Conservation (phyloP, 2,329 filamentous ascomycete genomes). For the Paraphoma chrysanthemicola region DNA sequence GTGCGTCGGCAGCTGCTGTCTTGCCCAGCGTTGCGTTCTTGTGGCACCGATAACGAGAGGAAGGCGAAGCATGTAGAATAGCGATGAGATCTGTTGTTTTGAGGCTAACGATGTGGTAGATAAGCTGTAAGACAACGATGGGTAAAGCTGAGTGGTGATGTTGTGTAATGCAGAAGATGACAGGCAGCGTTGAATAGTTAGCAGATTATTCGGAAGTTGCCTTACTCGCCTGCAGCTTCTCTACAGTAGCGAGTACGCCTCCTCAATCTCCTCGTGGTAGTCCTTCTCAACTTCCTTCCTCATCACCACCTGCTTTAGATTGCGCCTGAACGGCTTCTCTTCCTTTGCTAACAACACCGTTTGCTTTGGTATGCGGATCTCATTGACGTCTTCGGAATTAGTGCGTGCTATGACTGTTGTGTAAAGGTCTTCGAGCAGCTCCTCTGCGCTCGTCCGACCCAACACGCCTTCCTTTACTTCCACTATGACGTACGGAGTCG, state of each 20-base stretch:
- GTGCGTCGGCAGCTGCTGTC: not conserved
- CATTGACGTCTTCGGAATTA: constrained; percentile 8
- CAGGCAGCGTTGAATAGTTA: too few species aligned
- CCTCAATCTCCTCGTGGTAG: constrained; percentile 23
- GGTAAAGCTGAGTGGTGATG: too few species aligned
- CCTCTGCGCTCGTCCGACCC: constrained; percentile 7
- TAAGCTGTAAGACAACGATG: too few species aligned
- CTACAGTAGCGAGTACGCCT: constrained; percentile 15
- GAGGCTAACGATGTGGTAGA: not conserved
- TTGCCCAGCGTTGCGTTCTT: not conserved
- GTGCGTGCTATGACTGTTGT: constrained; percentile 2
- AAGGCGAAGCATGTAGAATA: not conserved
- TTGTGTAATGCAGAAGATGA: too few species aligned
- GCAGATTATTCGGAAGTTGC: not conserved
- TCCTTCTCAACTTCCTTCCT: constrained; percentile 24
- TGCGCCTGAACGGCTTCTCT: constrained; percentile 20
- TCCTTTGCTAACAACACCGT: constrained; percentile 17
- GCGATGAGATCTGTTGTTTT: not conserved
- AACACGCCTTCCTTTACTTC: constrained; percentile 17
- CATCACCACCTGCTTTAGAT: constrained; percentile 16
- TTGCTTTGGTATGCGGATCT: constrained; percentile 20
- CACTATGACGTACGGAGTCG: constrained; percentile 23
- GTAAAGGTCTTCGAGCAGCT: constrained; percentile 17
- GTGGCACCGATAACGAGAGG: not conserved
- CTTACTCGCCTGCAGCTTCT: constrained; percentile 1